phyloP scores from a whole-genome alignment of 2,329 filamentous ascomycete species.

The Trichocomaceae sp. region DNA sequence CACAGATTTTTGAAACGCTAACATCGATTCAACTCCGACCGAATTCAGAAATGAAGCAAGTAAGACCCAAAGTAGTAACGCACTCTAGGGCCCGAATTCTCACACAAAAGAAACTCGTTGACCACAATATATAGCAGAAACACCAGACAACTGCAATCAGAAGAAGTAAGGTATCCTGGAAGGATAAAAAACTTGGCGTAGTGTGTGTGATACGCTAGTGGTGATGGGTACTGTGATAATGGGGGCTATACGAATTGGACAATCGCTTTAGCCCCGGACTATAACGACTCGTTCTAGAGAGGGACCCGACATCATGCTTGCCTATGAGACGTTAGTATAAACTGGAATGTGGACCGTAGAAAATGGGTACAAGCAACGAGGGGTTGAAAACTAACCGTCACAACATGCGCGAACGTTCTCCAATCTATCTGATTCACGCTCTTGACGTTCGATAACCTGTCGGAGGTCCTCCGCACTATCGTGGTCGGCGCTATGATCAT shows the following conservation, averaged over 20 bases:
- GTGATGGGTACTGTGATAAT: conserved; percentile 4
- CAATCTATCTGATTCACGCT: conserved; percentile 66
- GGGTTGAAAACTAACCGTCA: conserved; percentile 62
- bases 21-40: conserved; percentile 8
- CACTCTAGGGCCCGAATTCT: conserved; percentile 4
- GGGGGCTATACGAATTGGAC: conserved; percentile 26
- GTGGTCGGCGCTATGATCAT: conserved; percentile 40
- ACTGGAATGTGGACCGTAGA: not conserved
- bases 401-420: conserved; percentile 97
- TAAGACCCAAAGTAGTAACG: conserved; percentile 5
- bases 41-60: conserved; percentile 7
- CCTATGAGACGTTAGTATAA: conserved; percentile 39
- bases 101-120: conserved; percentile 21
- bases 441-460: conserved; percentile 62
- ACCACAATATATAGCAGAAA: conserved; percentile 13
- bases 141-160: conserved; percentile 5
- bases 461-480: conserved; percentile 80
- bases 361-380: not conserved
- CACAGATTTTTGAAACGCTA: conserved; percentile 9
- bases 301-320: conserved; percentile 61
- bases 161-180: conserved; percentile 9
- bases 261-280: conserved; percentile 34
- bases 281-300: conserved; percentile 37
- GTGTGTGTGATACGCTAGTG: not conserved
- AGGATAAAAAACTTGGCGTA: not conserved